These are phyloP conservation scores for Inonotus hispidus DNA, from an alignment of 1,284 basidiomycete species.

Conservation along the genomic window DNA sequence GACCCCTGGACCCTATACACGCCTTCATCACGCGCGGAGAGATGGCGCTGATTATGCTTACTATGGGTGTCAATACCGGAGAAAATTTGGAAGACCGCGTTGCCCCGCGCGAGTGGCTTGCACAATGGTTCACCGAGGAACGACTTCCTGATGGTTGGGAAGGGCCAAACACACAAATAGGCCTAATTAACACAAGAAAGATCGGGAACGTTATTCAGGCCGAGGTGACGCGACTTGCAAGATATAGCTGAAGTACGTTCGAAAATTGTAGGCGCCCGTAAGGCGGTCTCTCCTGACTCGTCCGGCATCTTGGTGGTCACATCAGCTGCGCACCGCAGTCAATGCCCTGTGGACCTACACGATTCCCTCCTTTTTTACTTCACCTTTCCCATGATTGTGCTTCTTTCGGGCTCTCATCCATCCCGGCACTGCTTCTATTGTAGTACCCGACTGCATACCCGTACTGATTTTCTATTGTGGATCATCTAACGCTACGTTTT, in stretches of 20 bases:
- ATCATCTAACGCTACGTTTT: too few relatives aligned
- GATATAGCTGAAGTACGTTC: background rate
- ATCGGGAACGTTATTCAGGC: background rate
- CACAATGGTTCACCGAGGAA: constrained; percentile 16
- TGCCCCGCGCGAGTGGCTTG: constrained; percentile 9
- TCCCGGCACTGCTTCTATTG: background rate
- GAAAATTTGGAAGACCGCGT: background rate
- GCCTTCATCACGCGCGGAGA: constrained; percentile 32
- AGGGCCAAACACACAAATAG: constrained; percentile 4
- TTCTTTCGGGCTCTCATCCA: background rate
- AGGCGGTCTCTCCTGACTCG: background rate
- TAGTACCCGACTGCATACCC: background rate
- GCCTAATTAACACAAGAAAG: background rate
- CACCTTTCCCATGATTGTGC: background rate
- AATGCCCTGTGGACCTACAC: background rate
- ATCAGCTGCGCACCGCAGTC: too few relatives aligned
- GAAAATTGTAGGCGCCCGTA: background rate
- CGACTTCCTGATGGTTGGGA: constrained; percentile 13
- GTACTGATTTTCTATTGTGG: background rate
- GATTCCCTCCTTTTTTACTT: background rate
- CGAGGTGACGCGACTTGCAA: background rate
- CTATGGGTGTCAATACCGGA: background rate
- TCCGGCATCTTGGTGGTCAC: background rate
- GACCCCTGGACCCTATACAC: constrained; percentile 26
- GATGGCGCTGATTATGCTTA: constrained; percentile 26